Conservation (phyloP, 306 rosid species). For the Dalbergia cochinchinensis region DNA sequence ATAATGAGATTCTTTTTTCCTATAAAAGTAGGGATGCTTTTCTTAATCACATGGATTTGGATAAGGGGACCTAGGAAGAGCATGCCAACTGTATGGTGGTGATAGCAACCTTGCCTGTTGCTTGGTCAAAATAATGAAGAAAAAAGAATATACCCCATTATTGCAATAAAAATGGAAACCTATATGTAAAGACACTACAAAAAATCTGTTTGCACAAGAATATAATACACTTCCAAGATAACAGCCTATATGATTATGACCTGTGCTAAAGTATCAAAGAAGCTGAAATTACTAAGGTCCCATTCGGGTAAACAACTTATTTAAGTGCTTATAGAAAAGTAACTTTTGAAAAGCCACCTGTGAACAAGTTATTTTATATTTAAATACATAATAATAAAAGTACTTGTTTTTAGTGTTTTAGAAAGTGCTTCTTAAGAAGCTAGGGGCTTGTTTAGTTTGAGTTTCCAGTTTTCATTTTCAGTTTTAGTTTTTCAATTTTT, state of each 20-base stretch:
- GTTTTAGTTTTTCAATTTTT: no score
- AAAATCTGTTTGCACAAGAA: slow-evolving; percentile 5
- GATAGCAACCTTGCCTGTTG: neutral
- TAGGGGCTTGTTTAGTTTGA: no score
- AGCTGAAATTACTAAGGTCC: slow-evolving; percentile 35
- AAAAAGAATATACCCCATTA: neutral
- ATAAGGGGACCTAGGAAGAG: neutral
- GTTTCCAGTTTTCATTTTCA: no score
- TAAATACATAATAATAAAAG: no score
- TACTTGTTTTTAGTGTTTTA: no score
- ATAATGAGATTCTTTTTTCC: neutral
- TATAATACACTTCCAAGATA: slow-evolving; percentile 21
- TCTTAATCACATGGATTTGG: neutral
- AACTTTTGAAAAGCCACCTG: no score
- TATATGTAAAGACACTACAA: neutral
- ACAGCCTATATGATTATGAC: slow-evolving; percentile 1
- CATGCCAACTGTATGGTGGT: neutral
- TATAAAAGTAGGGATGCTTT: neutral
- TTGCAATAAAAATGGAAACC: slow-evolving; percentile 16
- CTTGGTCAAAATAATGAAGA: neutral
- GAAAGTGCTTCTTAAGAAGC: no score
- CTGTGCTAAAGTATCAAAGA: slow-evolving; percentile 10
- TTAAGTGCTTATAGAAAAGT: no score
- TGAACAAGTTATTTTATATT: no score
- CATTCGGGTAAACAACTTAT: no score